Conservation (phyloP, 805 yeast species). For the Candida ficus region DNA sequence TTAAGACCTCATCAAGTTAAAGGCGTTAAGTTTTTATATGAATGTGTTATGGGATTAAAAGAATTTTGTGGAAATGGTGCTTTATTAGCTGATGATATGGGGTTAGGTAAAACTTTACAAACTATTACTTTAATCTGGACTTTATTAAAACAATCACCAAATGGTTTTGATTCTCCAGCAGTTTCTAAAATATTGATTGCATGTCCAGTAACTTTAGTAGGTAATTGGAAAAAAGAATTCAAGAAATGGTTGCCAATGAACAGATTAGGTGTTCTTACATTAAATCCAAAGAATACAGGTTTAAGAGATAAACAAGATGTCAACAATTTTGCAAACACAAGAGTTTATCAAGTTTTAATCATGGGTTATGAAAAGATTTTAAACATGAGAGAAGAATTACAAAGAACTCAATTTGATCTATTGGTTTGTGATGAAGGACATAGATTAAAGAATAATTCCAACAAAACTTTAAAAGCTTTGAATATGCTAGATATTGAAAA, state of each 20-base stretch:
- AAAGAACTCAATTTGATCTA: slow-evolving; percentile 46
- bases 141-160: slow-evolving; percentile 56
- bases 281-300: slow-evolving; percentile 44
- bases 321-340: slow-evolving; percentile 42
- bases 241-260: slow-evolving; percentile 68
- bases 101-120: slow-evolving; percentile 85
- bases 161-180: slow-evolving; percentile 29
- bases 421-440: slow-evolving; percentile 93
- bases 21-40: slow-evolving; percentile 78
- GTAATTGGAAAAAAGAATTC: slow-evolving; percentile 87
- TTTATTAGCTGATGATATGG: slow-evolving; percentile 95
- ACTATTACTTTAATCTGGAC: slow-evolving; percentile 86
- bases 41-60: slow-evolving; percentile 71
- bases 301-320: slow-evolving; percentile 39
- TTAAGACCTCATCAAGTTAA: slow-evolving; percentile 85
- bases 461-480: slow-evolving; percentile 64
- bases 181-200: slow-evolving; percentile 66
- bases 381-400: slow-evolving; percentile 45
- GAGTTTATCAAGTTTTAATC: slow-evolving; percentile 76
- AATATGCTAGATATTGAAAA: slow-evolving; percentile 34
- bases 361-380: slow-evolving; percentile 84
- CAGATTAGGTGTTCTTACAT: slow-evolving; percentile 59
- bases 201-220: slow-evolving; percentile 86
- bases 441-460: slow-evolving; percentile 68
- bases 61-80: slow-evolving; percentile 59